Conservation (phyloP, 2,329 filamentous ascomycete species). For the Trichophyton schoenleinii region DNA sequence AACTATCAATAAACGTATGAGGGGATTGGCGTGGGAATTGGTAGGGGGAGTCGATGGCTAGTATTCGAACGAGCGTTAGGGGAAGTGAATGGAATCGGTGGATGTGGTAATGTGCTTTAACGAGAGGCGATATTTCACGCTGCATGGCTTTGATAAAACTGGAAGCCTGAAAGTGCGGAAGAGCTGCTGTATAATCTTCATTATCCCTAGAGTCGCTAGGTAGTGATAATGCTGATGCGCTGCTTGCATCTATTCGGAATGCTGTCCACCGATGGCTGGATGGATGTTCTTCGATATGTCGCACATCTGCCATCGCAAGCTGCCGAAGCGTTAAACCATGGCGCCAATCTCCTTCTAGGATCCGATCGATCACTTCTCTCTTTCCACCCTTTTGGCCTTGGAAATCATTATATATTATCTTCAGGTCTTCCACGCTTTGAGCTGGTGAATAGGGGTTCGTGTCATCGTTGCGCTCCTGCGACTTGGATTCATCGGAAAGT, state of each 20-base stretch:
- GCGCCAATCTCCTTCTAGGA: constrained; percentile 46
- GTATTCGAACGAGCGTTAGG: constrained; percentile 62
- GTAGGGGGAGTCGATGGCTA: constrained; percentile 70
- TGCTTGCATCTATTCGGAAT: constrained; percentile 30
- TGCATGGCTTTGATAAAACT: constrained; percentile 69
- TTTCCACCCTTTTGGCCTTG: constrained; percentile 42
- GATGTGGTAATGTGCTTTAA: constrained; percentile 75
- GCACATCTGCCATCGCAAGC: constrained; percentile 43
- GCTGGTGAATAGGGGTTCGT: constrained; percentile 59
- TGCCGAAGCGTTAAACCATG: constrained; percentile 43
- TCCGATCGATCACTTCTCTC: constrained; percentile 43
- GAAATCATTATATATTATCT: constrained; percentile 50
- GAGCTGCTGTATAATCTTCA: constrained; percentile 26
- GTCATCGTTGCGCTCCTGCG: constrained; percentile 44
- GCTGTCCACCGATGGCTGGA: constrained; percentile 42
- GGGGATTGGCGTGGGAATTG: constrained; percentile 38
- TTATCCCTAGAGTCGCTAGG: constrained; percentile 16
- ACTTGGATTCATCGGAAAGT: constrained; percentile 12
- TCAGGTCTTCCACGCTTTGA: constrained; percentile 52
- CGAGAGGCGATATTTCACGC: constrained; percentile 58
- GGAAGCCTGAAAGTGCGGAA: constrained; percentile 65
- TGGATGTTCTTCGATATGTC: constrained; percentile 42
- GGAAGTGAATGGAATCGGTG: constrained; percentile 53
- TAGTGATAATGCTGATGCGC: neutral
- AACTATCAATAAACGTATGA: constrained; percentile 43